Base-by-base conservation (phyloP, 495 filamentous ascomycete species). In the Xylaria flabelliformis region DNA sequence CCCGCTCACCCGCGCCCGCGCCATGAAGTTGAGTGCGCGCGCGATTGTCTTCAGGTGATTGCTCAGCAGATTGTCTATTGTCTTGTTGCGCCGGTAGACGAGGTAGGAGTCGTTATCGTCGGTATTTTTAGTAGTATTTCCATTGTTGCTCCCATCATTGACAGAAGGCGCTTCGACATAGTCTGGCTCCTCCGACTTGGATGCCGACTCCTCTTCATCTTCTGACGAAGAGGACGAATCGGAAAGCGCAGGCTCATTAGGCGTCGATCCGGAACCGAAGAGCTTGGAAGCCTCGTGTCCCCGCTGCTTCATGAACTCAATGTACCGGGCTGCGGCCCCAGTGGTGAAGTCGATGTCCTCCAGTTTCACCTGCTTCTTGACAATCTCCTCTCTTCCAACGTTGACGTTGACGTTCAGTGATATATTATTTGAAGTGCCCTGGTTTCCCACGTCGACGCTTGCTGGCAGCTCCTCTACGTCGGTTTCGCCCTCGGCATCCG, bases 21-120 rank as follows among this genome's bases (percentile, higher is more conserved):
- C 42, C 15, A 70, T 70, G 55, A 62, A 70, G 19, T 62, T 70
- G 17, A 70, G 29, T 19, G 32, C 44, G 17, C 21, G 41, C 67
- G 8, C 67, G 41, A 62, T 48, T 13, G 13, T 15, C 26, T 7
- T 8, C 4, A 62, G 10, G 6, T 48, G 24, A 0, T 1, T 8
- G 66, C n/a, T 21, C 0, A 69, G 26, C 6, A 69, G 5, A 3
- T 2, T 17, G 41, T 69, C 66, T 9, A 46, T 21, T 2, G 7
- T n/a, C 26, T 44, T 32, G 17, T 41, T 21, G 13, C 32, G 44
- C 0, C 19, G 64, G 32, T 44, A 42, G 10, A 58, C 50, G 65
- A n/a, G 19, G 19, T 15, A 41, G 1, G 50, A 36, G 8, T 56
- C 17, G 41, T 42, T 48, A 32, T 24, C 0, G 9, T 10, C 19